Evolutionary conservation across 2,329 filamentous ascomycete genomes (phyloP).

Genomic region (Fusarium tricinctum): DNA sequence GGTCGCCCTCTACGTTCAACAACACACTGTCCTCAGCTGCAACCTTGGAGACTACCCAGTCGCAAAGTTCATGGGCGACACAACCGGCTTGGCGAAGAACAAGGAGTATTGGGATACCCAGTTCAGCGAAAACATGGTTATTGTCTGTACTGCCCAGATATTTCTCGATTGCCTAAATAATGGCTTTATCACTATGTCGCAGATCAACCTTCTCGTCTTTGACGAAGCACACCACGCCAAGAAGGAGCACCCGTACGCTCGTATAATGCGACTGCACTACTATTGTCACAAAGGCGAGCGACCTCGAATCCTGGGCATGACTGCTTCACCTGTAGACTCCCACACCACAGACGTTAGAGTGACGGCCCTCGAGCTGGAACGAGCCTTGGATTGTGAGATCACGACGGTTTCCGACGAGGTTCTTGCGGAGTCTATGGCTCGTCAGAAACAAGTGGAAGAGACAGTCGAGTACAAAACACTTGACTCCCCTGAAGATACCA

Average conservation of each 20-base stretch:
- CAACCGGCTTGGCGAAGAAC: slow-evolving; percentile 60
- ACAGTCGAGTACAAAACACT: slow-evolving; percentile 62
- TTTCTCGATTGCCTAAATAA: slow-evolving; percentile 82
- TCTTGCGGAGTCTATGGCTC: slow-evolving; percentile 43
- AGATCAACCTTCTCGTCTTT: slow-evolving; percentile 92
- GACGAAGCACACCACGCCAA: slow-evolving; percentile 98
- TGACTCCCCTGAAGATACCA: slow-evolving; percentile 59
- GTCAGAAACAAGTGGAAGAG: slow-evolving; percentile 64
- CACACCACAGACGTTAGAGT: slow-evolving; percentile 75
- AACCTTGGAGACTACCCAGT: slow-evolving; percentile 82
- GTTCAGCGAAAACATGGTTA: slow-evolving; percentile 77
- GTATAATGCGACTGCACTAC: slow-evolving; percentile 92
- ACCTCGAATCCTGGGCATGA: slow-evolving; percentile 95
- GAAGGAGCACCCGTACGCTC: slow-evolving; percentile 90
- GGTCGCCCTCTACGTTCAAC: slow-evolving; percentile 90
- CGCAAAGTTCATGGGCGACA: slow-evolving; percentile 80
- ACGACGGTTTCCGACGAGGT: slow-evolving; percentile 72
- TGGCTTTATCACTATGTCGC: slow-evolving; percentile 82
- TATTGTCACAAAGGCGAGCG: slow-evolving; percentile 63
- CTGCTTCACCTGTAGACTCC: slow-evolving; percentile 92
- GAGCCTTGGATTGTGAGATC: slow-evolving; percentile 83
- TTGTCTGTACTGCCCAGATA: slow-evolving; percentile 94
- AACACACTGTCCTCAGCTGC: slow-evolving; percentile 82
- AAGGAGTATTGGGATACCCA: slow-evolving; percentile 66
- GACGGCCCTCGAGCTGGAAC: slow-evolving; percentile 81